Base-by-base conservation (phyloP, 331 rosid species). In the Quercus lobata region DNA sequence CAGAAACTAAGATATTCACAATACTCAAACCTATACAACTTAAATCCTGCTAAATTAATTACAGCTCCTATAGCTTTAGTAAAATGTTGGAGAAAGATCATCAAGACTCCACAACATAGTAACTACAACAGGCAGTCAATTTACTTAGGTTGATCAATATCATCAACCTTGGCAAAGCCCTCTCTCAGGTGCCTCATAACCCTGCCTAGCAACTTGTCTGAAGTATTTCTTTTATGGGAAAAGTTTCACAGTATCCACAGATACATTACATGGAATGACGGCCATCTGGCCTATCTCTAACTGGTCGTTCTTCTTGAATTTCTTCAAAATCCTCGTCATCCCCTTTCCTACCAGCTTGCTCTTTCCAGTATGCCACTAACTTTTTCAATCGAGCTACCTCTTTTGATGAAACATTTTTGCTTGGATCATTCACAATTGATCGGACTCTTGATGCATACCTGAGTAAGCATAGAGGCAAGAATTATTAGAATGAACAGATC, bases 361-460 rank as follows among this genome's bases (percentile, higher is more conserved):
- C 98, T 81, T 96, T 96, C 99, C 99, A 96, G 80, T 93, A 84
- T 9, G 91, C 87, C 44, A 93, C 91, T 76, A 90, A 15, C 76
- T 89, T 96, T 75, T 90, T 96, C 87, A 96, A 75, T n/a, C 99
- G 88, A 35, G 92, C 92, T 52, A 96, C 86, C 85, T 96, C 99
- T 86, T 96, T 96, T 0, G 98, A 96, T 17, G 93, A 87, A 25
- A 96, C 86, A 76, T 96, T 89, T 76, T 93, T 91, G 87, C 93
- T 93, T 2, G 99, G 98, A 83, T 96, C 99, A 54, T 96, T 96
- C 80, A 93, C 98, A 54, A 96, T 93, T 4, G 99, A 88, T 58
- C 99, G 89, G 77, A 96, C 99, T 63, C 99, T 83, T 1, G 99
- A 91, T 5, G 99, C 99, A 71, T 96, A 96, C 92, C 99, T 96